phyloP scores from a whole-genome alignment of 495 filamentous ascomycete species.

The Penicillium daleae region DNA sequence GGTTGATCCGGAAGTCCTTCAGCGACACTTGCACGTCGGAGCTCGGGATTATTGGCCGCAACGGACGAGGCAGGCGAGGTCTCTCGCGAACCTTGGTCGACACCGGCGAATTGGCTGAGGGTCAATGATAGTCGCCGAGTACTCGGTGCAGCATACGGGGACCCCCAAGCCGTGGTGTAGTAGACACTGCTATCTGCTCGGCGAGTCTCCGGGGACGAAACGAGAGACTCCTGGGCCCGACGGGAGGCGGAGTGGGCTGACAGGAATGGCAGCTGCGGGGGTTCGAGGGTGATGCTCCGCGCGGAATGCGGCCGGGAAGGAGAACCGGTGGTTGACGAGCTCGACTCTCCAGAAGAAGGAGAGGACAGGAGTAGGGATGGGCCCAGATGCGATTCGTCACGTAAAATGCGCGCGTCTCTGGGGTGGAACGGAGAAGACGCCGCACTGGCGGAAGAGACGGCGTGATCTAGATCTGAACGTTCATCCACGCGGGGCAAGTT shows the following conservation, averaged over 20 bases:
- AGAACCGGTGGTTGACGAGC: slow-evolving; percentile 42
- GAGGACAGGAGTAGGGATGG: slow-evolving; percentile 39
- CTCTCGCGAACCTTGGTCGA: slow-evolving; percentile 39
- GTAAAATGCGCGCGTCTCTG: slow-evolving; percentile 32
- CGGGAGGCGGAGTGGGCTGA: slow-evolving; percentile 29
- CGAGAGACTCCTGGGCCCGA: slow-evolving; percentile 40
- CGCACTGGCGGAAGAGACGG: slow-evolving; percentile 47
- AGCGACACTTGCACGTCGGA: slow-evolving; percentile 49
- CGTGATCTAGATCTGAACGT: slow-evolving; percentile 45
- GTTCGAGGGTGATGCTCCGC: slow-evolving; percentile 37
- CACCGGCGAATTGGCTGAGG: slow-evolving; percentile 45
- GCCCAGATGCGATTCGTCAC: slow-evolving; percentile 40
- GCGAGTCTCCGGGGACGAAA: slow-evolving; percentile 48
- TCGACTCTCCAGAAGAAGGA: slow-evolving; percentile 46
- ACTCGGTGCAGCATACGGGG: slow-evolving; percentile 66
- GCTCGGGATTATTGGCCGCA: slow-evolving; percentile 55
- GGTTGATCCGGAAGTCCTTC: slow-evolving; percentile 28
- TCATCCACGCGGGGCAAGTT: slow-evolving; percentile 22
- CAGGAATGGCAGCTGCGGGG: slow-evolving; percentile 41
- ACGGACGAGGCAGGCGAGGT: slow-evolving; percentile 50
- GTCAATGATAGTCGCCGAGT: slow-evolving; percentile 51
- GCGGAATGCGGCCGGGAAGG: slow-evolving; percentile 35
- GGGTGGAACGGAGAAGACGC: slow-evolving; percentile 44
- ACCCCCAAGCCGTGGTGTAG: slow-evolving; percentile 74
- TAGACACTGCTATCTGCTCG: slow-evolving; percentile 54